Base-by-base conservation (phyloP, 257 asterid species). In the Salvia rosmarinus region DNA sequence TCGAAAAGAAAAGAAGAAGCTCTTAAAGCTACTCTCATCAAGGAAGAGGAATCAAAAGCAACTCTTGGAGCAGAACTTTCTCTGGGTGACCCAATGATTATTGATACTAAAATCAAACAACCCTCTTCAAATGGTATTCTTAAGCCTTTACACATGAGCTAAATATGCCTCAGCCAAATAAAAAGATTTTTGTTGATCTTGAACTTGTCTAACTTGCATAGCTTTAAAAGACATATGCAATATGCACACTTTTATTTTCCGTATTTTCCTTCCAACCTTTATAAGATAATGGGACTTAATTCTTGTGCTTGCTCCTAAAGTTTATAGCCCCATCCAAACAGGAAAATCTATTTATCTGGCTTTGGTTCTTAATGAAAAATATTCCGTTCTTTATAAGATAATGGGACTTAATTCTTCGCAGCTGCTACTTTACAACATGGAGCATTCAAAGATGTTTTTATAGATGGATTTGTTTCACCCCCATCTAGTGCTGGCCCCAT, bases 11-110 rank as follows among this genome's bases (percentile, higher is more conserved):
- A 88, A 82, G 99, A 95, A 80, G 98, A 90, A 77, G 95, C 98
- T 66, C 95, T 86, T 60, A 91, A 87, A 85, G 98, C 98, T 78
- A 58, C 88, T 77, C 91, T 82, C 23, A 44, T 83, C 60, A 89
- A 95, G 87, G 97, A 95, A 81, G 99, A 91, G 85, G 94, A 89
- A 85, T 80, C 91, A 74, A 89, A 88, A 83, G 85, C 87, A 65
- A 67, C 84, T 71, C 75, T 81, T 66, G 83, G 82, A 67, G 82
- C 72, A 6, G 99, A 91, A 73, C 78, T 77, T 44, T 64, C 78
- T 65, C 79, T 67, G 9, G 84, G 76, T 63, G 99, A 91, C 76
- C 88, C 95, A 5, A 91, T 95, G 98, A 81, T 82, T 65, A 66
- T 89, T 81, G 98, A 95, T 84, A 56, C 89, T 42, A 81, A 59